Conservation (phyloP, 306 rosid genomes). For the Ormosia semicastrata region DNA sequence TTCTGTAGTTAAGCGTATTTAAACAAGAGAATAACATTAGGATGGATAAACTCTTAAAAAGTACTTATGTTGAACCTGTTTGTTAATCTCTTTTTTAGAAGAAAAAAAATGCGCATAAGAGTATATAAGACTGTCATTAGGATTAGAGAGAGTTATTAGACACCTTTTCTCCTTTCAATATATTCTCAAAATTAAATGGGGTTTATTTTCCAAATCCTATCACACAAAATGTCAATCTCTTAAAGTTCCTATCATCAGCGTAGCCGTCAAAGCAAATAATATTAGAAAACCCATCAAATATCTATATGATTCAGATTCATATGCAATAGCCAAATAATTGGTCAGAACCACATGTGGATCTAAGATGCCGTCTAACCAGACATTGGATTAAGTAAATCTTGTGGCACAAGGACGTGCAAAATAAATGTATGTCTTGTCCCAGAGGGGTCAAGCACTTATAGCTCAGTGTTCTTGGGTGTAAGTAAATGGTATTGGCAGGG, state of each 20-base stretch:
- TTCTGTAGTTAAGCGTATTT: too few species aligned
- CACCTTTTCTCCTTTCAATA: background rate
- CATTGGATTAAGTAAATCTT: constrained; percentile 25
- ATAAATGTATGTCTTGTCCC: background rate
- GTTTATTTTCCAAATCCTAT: background rate
- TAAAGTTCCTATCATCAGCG: background rate
- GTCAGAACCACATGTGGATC: background rate
- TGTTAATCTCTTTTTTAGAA: background rate
- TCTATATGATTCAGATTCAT: background rate
- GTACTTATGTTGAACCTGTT: background rate
- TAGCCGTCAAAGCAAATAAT: background rate
- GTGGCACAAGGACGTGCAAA: constrained; percentile 20
- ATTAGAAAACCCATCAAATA: background rate
- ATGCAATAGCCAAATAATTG: background rate
- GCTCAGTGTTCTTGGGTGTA: background rate
- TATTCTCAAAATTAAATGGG: background rate
- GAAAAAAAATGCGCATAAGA: too few species aligned
- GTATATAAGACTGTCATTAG: too few species aligned
- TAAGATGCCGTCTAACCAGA: background rate
- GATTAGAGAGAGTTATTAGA: too few species aligned
- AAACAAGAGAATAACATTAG: too few species aligned
- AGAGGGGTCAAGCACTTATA: constrained; percentile 20
- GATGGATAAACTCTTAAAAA: too few species aligned
- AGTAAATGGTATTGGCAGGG: background rate
- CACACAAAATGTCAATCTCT: background rate